Conservation (phyloP, 169 alveolate species). For the Babesia bovis region DNA sequence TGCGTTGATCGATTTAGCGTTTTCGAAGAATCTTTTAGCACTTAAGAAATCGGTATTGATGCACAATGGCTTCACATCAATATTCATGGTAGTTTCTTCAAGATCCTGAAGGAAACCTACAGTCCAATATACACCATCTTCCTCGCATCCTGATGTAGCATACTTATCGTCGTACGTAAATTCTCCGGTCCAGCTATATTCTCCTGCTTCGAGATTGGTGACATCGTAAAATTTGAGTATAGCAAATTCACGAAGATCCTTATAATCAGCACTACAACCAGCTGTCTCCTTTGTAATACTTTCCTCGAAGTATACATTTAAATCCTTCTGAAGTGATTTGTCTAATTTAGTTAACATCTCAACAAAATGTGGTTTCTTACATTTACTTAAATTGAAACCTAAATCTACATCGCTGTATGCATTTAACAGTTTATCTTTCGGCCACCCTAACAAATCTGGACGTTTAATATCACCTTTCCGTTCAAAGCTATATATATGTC, state of each 20-base stretch:
- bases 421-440: too few species aligned
- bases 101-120: neutral
- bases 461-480: too few species aligned
- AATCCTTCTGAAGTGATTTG: neutral
- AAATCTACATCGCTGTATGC: too few species aligned
- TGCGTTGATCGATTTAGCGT: neutral
- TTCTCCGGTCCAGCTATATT: constrained; percentile 8
- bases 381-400: too few species aligned
- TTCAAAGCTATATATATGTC: too few species aligned
- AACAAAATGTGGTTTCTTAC: neutral
- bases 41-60: constrained; percentile 5
- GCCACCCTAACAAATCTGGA: too few species aligned
- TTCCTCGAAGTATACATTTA: neutral
- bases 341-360: constrained; percentile 1
- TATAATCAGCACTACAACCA: neutral
- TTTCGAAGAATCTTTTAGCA: constrained; percentile 1
- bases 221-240: neutral
- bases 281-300: neutral
- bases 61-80: neutral
- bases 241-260: neutral
- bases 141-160: neutral
- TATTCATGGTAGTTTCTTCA: neutral
- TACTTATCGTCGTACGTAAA: neutral
- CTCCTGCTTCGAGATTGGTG: neutral
- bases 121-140: neutral